Evolutionary conservation across 2,329 filamentous ascomycete species (phyloP), one percentile per base, ranked within the genome.

Genomic region (Colletotrichum tamarilloi): DNA sequence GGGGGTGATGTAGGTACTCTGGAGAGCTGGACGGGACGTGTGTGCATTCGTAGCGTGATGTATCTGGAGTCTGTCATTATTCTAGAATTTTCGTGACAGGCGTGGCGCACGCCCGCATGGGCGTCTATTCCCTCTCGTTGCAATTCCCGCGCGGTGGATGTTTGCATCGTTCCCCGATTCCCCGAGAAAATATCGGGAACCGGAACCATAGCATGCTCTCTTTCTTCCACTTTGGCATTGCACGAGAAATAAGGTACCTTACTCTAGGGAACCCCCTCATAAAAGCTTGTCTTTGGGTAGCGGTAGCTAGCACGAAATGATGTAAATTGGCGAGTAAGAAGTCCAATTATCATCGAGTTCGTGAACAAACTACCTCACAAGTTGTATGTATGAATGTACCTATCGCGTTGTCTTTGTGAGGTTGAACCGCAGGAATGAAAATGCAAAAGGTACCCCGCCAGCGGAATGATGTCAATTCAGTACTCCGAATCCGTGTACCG

Each of bases 81-180:
- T 73, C 71, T 71, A 62, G 60, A 73, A 71, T 42, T 62, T 73
- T 71, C 71, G 28, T 9, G 24, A 22, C 19, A 4, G 38, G 38
- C 38, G 38, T 42, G 38, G 32, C 32, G 32, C 11, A 35, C 12
- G 19, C 56, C 56, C 32, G 22, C 19, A 7, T 35, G 32, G n/a
- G 30, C 28, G 14, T 26, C 16, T 9, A 5, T 11, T 42, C 38
- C 32, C 32, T 35, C 38, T 42, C 8, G 19, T 35, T n/a, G 42
- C 24, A 42, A 24, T 26, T 49, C 11, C 32, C 24, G 52, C 52
- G 22, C 30, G 52, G 49, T 58, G 49, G 19, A n/a, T 35, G 22
- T 26, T 4, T 8, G 38, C n/a, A 9, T 53, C 28, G 8, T 28
- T 56, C 26, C 35, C 49, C 57, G 38, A 62, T 28, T 38, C 46